A percentile compares a stretch with the other conserved stretches of the same genome.
phyloP scores from a whole-genome alignment of 768 basidiomycete genomes.

The Zangia roseola region DNA sequence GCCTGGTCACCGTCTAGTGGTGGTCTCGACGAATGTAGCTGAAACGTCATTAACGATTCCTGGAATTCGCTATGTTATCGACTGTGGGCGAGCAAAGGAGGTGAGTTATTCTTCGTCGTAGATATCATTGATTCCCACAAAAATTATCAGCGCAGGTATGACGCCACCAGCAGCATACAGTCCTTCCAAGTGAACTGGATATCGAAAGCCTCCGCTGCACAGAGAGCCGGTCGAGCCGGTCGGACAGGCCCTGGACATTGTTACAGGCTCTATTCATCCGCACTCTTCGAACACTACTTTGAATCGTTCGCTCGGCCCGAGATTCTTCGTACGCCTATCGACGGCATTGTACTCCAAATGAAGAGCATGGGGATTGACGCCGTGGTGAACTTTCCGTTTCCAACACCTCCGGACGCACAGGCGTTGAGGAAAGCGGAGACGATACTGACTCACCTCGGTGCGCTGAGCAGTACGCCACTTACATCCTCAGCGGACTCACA shows the following conservation, averaged over 20 bases:
- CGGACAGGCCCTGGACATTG: slow-evolving; percentile 98
- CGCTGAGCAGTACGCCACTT: slow-evolving; percentile 47
- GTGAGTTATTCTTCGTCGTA: slow-evolving; percentile 35
- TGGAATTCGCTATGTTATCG: slow-evolving; percentile 96
- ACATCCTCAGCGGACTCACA: slow-evolving; percentile 17
- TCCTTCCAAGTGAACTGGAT: slow-evolving; percentile 92
- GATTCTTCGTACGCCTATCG: slow-evolving; percentile 93
- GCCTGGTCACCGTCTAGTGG: slow-evolving; percentile 76
- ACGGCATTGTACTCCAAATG: slow-evolving; percentile 97
- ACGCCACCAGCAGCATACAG: slow-evolving; percentile 79
- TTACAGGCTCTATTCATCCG: slow-evolving; percentile 94
- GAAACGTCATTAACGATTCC: slow-evolving; percentile 98
- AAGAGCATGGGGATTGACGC: slow-evolving; percentile 98
- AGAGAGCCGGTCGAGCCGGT: slow-evolving; percentile 94
- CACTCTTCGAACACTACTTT: slow-evolving; percentile 92
- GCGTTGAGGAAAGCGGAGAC: slow-evolving; percentile 80
- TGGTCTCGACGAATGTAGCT: slow-evolving; percentile 94
- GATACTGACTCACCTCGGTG: slow-evolving; percentile 78
- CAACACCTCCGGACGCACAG: slow-evolving; percentile 85
- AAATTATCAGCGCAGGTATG: slow-evolving; percentile 69
- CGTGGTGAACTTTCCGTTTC: slow-evolving; percentile 97
- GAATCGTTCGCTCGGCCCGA: slow-evolving; percentile 86
- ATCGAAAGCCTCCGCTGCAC: slow-evolving; percentile 92
- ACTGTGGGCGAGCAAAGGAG: slow-evolving; percentile 94
- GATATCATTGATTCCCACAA: not conserved